Evolutionary conservation across 2,329 filamentous ascomycete genomes (phyloP), one percentile per base, ranked within the genome.

Genomic region (Sporothrix pallida): DNA sequence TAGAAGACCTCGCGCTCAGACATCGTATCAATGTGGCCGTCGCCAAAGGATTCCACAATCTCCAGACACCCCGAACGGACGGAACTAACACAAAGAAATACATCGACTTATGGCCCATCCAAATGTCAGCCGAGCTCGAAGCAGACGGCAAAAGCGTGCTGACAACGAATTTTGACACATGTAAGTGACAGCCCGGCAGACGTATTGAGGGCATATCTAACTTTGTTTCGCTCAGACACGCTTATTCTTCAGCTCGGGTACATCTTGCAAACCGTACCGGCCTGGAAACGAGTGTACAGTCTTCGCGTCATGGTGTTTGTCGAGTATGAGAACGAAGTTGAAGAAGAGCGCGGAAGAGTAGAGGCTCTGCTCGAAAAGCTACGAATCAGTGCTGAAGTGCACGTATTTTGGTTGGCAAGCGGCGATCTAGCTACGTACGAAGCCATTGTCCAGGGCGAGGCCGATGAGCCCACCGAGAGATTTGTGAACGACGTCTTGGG

Each of bases 81-180:
- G 86, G 86, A 3, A 89, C 91, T 71, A 89, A 91, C 71, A 84
- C 84, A 3, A 95, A 95, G 79, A 93, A 90, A 78, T 95, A 91
- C 78, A 93, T 97, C 75, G 94, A 97, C 78, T 83, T 97, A 4
- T 97, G 94, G 94, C 94, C 94, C 0, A 96, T 97, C 71, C 94
- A 97, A 77, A 97, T 97, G 93, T 95, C 93, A 6, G 93, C 93
- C 0, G 93, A 95, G 78, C 88, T 96, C 48, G 88, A 89, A 0
- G 85, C 91, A 0, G 90, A 91, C 76, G 87, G 86, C 0, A 88
- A 89, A 79, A 90, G 86, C 76, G 86, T 96, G 6, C 81, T 95
- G 72, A 97, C 94, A 0, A 96, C 93, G 0, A 97, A 97, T 77
- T 97, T 97, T 80, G 94, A 97, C 80, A 97, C 94, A 0, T 97